Evolutionary conservation across 2,329 filamentous ascomycete species (phyloP).

Genomic region (Aspergillus alliaceus): DNA sequence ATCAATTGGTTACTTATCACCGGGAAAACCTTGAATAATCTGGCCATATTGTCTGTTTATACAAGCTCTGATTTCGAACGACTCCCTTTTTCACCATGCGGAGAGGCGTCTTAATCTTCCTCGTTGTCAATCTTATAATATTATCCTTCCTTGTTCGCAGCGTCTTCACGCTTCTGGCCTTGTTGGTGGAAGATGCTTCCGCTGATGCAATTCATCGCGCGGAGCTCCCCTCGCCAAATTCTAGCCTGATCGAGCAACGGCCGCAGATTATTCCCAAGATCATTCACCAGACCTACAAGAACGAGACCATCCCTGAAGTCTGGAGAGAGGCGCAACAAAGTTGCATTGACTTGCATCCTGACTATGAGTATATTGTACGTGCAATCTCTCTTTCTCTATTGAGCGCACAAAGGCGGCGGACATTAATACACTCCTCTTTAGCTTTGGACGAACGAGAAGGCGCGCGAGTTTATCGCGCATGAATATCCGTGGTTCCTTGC

Average conservation of each 20-base stretch:
- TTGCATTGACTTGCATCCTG: constrained; percentile 66
- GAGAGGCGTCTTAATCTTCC: constrained; percentile 61
- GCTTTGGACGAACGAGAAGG: constrained; percentile 74
- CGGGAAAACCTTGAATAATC: neutral
- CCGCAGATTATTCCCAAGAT: constrained; percentile 71
- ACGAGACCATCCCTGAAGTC: constrained; percentile 65
- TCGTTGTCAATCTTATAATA: constrained; percentile 64
- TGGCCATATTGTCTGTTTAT: neutral
- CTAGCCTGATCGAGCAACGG: constrained; percentile 56
- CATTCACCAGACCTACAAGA: constrained; percentile 75
- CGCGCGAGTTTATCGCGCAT: constrained; percentile 68
- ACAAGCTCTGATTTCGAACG: neutral
- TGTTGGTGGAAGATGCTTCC: constrained; percentile 67
- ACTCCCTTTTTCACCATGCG: constrained; percentile 51
- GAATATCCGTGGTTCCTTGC: constrained; percentile 78
- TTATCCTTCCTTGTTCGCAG: constrained; percentile 64
- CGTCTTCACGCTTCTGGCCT: constrained; percentile 69
- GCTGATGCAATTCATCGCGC: constrained; percentile 65
- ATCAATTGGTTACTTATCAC: neutral
- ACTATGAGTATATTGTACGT: constrained; percentile 71
- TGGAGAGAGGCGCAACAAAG: constrained; percentile 67
- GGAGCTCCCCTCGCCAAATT: constrained; percentile 66
- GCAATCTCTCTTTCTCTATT: neutral
- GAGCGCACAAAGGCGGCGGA: no score
- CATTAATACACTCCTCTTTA: constrained; percentile 36